These are phyloP conservation scores for Strigomonas culicis DNA, from an alignment of 208 protist species.

Conservation along the genomic window DNA sequence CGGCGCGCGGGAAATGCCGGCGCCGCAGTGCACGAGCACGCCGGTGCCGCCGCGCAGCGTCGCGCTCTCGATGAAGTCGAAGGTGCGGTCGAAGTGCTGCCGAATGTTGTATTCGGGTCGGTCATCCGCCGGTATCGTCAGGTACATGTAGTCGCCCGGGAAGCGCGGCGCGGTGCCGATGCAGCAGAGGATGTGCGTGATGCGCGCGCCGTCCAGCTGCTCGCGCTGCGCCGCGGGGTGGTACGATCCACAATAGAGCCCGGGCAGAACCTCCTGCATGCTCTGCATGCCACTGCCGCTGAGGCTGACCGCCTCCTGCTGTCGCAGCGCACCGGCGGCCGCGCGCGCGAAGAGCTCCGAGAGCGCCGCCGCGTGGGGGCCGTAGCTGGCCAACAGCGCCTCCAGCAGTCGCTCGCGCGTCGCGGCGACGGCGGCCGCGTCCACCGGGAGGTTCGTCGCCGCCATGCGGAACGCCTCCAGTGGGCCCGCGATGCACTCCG, in stretches of 20 bases:
- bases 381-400: constrained; percentile 17
- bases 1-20: constrained; percentile 78
- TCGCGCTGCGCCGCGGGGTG: constrained; percentile 42
- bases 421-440: constrained; percentile 18
- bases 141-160: constrained; percentile 55
- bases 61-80: constrained; percentile 74
- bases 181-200: constrained; percentile 78
- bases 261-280: constrained; percentile 80
- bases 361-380: background rate
- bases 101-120: constrained; percentile 38
- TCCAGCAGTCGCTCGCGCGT: constrained; percentile 19
- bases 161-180: constrained; percentile 52
- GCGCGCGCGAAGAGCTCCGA: constrained; percentile 15
- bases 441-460: constrained; percentile 43
- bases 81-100: constrained; percentile 46
- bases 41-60: constrained; percentile 33
- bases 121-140: constrained; percentile 46
- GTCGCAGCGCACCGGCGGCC: constrained; percentile 7
- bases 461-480: constrained; percentile 64
- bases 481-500: constrained; percentile 17
- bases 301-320: constrained; percentile 15
- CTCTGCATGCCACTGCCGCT: constrained; percentile 16
- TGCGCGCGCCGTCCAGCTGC: constrained; percentile 33
- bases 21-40: constrained; percentile 82
- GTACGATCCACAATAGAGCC: constrained; percentile 79